Evolutionary conservation across 139 green algal species (phyloP).

Genomic region (Chlamydomonas sp.): DNA sequence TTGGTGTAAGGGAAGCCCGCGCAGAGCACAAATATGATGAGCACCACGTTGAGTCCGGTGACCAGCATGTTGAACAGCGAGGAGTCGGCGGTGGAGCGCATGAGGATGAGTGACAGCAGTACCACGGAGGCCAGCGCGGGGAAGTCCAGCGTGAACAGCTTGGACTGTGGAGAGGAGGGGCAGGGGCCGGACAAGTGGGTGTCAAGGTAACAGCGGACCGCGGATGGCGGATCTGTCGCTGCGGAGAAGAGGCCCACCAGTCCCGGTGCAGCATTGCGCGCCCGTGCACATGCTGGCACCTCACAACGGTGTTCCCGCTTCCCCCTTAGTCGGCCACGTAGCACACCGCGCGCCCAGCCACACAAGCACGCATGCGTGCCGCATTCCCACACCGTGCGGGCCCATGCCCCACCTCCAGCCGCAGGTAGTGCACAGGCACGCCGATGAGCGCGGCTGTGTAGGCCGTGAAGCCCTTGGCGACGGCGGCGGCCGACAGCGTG

Average conservation of each 20-base stretch:
- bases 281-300: too few relatives aligned
- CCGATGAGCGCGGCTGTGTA: constrained; percentile 79
- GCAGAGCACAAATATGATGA: constrained; percentile 71
- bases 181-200: background rate
- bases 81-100: constrained; percentile 72
- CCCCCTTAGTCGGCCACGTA: too few relatives aligned
- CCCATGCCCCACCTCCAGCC: constrained; percentile 27
- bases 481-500: constrained; percentile 77
- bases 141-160: constrained; percentile 72
- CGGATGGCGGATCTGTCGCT: too few relatives aligned
- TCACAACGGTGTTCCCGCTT: too few relatives aligned
- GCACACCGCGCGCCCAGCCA: too few relatives aligned
- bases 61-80: constrained; percentile 78
- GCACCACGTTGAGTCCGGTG: constrained; percentile 58
- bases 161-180: constrained; percentile 4
- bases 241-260: too few relatives aligned
- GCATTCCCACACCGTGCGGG: background rate
- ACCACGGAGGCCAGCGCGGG: constrained; percentile 54
- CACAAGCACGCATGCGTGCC: too few relatives aligned
- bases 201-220: background rate
- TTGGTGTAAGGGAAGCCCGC: constrained; percentile 48
- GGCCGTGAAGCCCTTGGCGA: constrained; percentile 85
- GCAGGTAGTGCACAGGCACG: constrained; percentile 25
- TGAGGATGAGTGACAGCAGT: constrained; percentile 67
- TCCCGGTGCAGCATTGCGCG: too few relatives aligned